Conservation (phyloP, 345 rosid species). For the Salix arbutifolia region DNA sequence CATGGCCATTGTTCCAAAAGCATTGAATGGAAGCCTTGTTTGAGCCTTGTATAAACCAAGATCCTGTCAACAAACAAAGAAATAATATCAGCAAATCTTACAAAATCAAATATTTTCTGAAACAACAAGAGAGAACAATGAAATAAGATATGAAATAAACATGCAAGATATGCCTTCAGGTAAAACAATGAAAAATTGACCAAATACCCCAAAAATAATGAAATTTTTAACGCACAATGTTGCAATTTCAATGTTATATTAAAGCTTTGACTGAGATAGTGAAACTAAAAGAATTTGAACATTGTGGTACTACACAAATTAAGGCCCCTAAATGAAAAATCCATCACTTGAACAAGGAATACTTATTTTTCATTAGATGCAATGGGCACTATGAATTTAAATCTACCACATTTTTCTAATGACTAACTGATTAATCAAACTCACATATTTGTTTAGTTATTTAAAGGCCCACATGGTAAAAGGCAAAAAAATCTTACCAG, state of each 20-base stretch:
- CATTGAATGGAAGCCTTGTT: constrained; percentile 92
- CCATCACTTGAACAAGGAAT: not conserved
- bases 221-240: not conserved
- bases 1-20: constrained; percentile 99
- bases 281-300: not conserved
- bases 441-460: not conserved
- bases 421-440: not conserved
- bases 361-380: not conserved
- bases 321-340: not conserved
- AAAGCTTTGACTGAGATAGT: not conserved
- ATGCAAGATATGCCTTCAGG: not conserved
- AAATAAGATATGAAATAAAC: not conserved
- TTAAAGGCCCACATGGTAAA: not conserved
- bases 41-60: constrained; percentile 98
- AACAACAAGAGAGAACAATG: not conserved
- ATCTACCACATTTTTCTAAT: not conserved
- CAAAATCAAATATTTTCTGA: not conserved
- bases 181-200: not conserved
- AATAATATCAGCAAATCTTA: not conserved
- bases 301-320: not conserved
- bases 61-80: constrained; percentile 45
- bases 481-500: not conserved
- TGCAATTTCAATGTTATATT: not conserved
- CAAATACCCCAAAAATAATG: not conserved
- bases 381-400: not conserved